These are phyloP conservation scores for Coniella vitis DNA, from an alignment of 2,329 filamentous ascomycete genomes.

Conservation along the genomic window DNA sequence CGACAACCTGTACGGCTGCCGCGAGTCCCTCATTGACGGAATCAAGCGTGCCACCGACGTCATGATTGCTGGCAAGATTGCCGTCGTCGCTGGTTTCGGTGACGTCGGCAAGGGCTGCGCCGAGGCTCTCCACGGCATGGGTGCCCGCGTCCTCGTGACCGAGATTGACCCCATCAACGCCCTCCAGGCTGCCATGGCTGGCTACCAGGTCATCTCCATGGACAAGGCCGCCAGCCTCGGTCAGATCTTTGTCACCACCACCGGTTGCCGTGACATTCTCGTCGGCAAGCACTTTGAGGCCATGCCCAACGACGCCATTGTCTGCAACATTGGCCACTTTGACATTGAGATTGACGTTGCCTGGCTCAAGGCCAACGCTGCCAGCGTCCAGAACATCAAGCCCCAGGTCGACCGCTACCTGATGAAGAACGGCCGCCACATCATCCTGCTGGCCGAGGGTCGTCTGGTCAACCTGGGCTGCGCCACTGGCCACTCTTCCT, in stretches of 20 bases:
- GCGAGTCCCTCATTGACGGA: conserved; percentile 95
- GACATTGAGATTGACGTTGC: conserved; percentile 99
- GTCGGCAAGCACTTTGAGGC: conserved; percentile 84
- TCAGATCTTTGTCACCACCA: conserved; percentile 99
- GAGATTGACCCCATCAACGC: conserved; percentile 99
- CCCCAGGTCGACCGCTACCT: conserved; percentile 98
- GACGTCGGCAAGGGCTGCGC: conserved; percentile 99
- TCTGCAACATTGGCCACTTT: conserved; percentile 99
- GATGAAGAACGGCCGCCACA: conserved; percentile 89
- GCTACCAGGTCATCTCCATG: conserved; percentile 94
- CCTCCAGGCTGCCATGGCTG: conserved; percentile 95
- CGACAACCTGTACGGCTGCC: conserved; percentile 99
- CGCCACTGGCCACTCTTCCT: conserved; percentile 97
- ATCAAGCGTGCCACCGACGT: conserved; percentile 99
- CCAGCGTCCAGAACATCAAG: conserved; percentile 97
- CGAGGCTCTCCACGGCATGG: conserved; percentile 92
- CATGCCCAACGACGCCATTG: conserved; percentile 97
- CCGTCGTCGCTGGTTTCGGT: conserved; percentile 95
- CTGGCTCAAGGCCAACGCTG: conserved; percentile 96
- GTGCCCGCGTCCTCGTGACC: conserved; percentile 91
- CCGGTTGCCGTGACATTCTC: conserved; percentile 97
- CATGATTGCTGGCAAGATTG: conserved; percentile 99
- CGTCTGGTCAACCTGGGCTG: conserved; percentile 99
- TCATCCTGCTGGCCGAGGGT: conserved; percentile 97
- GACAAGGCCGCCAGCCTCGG: conserved; percentile 83